Base-by-base conservation (phyloP, 345 rosid species). In the Theobroma cacao region DNA sequence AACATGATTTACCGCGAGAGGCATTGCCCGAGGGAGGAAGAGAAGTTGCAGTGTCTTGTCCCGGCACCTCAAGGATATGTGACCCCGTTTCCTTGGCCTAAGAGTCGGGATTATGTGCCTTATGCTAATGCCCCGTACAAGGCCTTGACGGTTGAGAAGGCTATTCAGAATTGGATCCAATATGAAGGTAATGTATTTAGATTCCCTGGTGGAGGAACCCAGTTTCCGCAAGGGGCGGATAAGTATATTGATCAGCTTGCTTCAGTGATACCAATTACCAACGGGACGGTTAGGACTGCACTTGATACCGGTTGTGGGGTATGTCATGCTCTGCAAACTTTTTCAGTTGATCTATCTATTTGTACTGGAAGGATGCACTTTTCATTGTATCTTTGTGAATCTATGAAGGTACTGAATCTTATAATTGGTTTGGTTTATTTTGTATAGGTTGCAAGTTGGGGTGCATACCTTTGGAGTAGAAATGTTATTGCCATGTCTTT, bases 241-340 rank as follows among this genome's bases (percentile, higher is more conserved):
- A 91, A 90, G 84, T 97, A 97, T 81, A 94, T 97, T 9, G 93
- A 94, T 81, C 94, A 97, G 87, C 92, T 97, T 69, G 97, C 98
- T 71, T 90, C 96, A 0, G 98, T 94, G 70, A 90, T 97, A 59
- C 99, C 98, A 0, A 90, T 97, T 76, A 83, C 78, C 38, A 92
- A 94, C 63, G 99, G 99, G 74, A 91, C 97, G 7, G 97, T 93
- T 86, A 93, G 99, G 85, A 94, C 99, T 24, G 97, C 98, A 2
- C 86, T 94, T 79, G 99, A 94, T 81, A 94, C 99, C 61, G 99
- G 99, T 70, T 97, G 99, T 82, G 99, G 99, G 97, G 99, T 96
- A 89, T 75, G 89, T 64, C 72, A 33, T 48, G 22, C 34, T 72
- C 40, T 79, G 78, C 15, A n/a, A 38, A 43, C n/a, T 48, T 53